phyloP scores from a whole-genome alignment of 345 rosid genomes.

The Brassica cretica region DNA sequence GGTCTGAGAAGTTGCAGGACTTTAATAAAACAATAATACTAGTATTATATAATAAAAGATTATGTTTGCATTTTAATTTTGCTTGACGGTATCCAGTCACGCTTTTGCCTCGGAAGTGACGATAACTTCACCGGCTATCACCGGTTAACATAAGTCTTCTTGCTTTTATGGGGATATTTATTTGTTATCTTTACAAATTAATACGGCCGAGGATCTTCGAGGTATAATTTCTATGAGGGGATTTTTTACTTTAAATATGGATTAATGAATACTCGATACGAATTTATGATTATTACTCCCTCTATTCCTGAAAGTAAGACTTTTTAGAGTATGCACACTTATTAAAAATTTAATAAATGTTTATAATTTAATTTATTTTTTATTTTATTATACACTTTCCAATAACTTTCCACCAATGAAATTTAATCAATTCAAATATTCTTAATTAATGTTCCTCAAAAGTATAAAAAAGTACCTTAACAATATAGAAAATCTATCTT shows the following conservation, averaged over 20 bases:
- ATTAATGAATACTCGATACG: slow-evolving; percentile 28
- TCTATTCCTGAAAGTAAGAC: too few relatives aligned
- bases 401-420: too few relatives aligned
- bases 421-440: too few relatives aligned
- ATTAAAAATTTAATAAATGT: too few relatives aligned
- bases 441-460: too few relatives aligned
- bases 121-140: slow-evolving; percentile 11
- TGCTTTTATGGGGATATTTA: slow-evolving; percentile 12
- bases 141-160: slow-evolving; percentile 26
- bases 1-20: slow-evolving; percentile 20
- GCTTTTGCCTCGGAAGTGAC: background rate
- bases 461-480: too few relatives aligned
- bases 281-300: slow-evolving; percentile 15
- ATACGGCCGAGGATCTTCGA: slow-evolving; percentile 31
- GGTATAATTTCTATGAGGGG: slow-evolving; percentile 27
- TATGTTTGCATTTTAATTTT: background rate
- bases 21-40: background rate
- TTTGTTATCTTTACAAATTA: slow-evolving; percentile 33
- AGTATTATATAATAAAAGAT: background rate
- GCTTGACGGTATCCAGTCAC: slow-evolving; percentile 31
- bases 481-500: too few relatives aligned
- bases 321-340: too few relatives aligned
- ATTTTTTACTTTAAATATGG: slow-evolving; percentile 22
- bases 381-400: too few relatives aligned
- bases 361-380: too few relatives aligned